A percentile compares a stretch with the other conserved stretches of the same genome.
These are phyloP conservation scores for Tolypocladium capitatum DNA, from an alignment of 2,329 filamentous ascomycete species.

Conservation along the genomic window DNA sequence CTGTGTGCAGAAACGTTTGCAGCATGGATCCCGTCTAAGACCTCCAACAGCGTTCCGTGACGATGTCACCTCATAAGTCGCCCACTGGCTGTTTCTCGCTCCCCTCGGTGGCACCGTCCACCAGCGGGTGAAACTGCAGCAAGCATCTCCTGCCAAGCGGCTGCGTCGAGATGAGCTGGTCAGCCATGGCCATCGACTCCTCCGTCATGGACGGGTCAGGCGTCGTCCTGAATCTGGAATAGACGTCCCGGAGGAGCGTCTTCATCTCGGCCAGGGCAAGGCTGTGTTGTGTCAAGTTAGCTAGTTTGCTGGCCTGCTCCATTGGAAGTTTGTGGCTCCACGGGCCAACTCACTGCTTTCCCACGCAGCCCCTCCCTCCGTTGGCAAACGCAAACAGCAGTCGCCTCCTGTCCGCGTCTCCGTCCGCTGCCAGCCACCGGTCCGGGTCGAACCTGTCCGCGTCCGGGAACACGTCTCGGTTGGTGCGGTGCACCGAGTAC, in stretches of 20 bases:
- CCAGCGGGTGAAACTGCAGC: slow-evolving; percentile 31
- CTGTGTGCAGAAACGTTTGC: not conserved
- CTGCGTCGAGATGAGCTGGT: slow-evolving; percentile 54
- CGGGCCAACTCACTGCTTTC: slow-evolving; percentile 45
- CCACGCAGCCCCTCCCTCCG: slow-evolving; percentile 52
- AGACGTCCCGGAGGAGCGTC: slow-evolving; percentile 47
- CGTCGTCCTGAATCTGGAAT: slow-evolving; percentile 42
- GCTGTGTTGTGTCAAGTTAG: slow-evolving; percentile 8
- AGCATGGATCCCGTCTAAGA: too few species aligned
- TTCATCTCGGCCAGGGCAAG: slow-evolving; percentile 59
- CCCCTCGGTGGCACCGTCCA: not conserved
- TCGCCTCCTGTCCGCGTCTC: slow-evolving; percentile 55
- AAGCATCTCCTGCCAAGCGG: slow-evolving; percentile 47
- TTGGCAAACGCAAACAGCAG: slow-evolving; percentile 53
- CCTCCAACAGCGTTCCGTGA: not conserved
- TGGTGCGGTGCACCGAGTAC: slow-evolving; percentile 45
- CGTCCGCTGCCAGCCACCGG: slow-evolving; percentile 64
- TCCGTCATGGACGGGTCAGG: slow-evolving; percentile 39
- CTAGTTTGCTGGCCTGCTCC: not conserved
- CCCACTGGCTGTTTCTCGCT: not conserved
- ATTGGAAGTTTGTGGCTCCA: too few species aligned
- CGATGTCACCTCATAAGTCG: not conserved
- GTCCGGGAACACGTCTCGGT: slow-evolving; percentile 58
- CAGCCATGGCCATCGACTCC: slow-evolving; percentile 49
- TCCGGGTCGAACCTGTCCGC: slow-evolving; percentile 69